Percentiles rank a stretch among this genome's conserved stretches.
Evolutionary conservation across 2,329 filamentous ascomycete genomes (phyloP).

Genomic region (Oidium heveae): DNA sequence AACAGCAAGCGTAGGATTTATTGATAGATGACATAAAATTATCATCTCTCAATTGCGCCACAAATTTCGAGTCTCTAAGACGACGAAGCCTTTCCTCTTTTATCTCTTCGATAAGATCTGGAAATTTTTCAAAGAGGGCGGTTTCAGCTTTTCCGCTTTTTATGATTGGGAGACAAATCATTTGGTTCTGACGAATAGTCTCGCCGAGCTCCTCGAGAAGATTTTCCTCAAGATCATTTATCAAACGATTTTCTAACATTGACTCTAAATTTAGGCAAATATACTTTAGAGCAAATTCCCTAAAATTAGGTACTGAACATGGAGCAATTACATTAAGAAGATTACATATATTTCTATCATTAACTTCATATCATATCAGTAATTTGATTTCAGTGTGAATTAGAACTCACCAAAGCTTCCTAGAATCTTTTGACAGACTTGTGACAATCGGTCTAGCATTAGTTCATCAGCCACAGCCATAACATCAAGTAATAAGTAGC

Average conservation of each 20-base stretch:
- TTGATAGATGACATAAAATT: slow-evolving; percentile 36
- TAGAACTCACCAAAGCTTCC: slow-evolving; percentile 40
- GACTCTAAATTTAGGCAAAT: slow-evolving; percentile 76
- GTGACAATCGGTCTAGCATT: slow-evolving; percentile 76
- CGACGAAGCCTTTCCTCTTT: slow-evolving; percentile 43
- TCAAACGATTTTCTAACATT: slow-evolving; percentile 70
- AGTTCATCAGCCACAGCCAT: slow-evolving; percentile 78
- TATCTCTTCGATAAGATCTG: slow-evolving; percentile 26
- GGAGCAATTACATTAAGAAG: slow-evolving; percentile 69
- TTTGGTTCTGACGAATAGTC: slow-evolving; percentile 60
- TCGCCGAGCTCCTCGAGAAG: slow-evolving; percentile 59
- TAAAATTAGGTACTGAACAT: slow-evolving; percentile 64
- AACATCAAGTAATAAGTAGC: slow-evolving; percentile 75
- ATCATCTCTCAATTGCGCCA: slow-evolving; percentile 33
- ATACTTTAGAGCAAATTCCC: slow-evolving; percentile 70
- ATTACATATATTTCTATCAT: slow-evolving; percentile 59
- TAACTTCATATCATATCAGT: slow-evolving; percentile 23
- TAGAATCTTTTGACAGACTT: slow-evolving; percentile 67
- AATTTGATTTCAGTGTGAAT: neutral
- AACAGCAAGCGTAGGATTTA: slow-evolving; percentile 31
- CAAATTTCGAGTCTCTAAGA: slow-evolving; percentile 54
- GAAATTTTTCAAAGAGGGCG: slow-evolving; percentile 29
- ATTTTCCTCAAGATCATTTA: slow-evolving; percentile 68
- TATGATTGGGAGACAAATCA: slow-evolving; percentile 50
- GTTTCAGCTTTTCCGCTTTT: slow-evolving; percentile 49